Evolutionary conservation across 345 rosid species (phyloP), one percentile per base, ranked within the genome.

Genomic region (Ceriops tagal): DNA sequence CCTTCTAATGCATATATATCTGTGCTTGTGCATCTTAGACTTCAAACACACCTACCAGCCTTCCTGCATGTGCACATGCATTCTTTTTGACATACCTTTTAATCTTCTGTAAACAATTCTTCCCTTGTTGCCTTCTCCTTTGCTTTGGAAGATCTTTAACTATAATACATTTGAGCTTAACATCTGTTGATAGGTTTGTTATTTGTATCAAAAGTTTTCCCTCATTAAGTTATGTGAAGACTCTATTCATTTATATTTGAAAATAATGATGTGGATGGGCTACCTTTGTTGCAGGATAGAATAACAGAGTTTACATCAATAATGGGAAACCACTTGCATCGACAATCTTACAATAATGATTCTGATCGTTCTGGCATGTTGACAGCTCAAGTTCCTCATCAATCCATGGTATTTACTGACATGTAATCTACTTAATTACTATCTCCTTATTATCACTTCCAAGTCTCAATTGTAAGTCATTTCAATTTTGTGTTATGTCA

Each of bases 231-330:
- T 16, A 27, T 10, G 58, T 63, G 24, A 70, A 27, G 52, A 11
- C 53, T 35, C 53, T 53, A 58, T 67, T 27, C 19, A 8, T 6
- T 16, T 49, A 31, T 22, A 16, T 3, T 6, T 71, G 22, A 19
- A 39, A 37, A 34, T 51, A 16, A 60, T 61, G 58, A 32, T 57
- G 19, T 19, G 7, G 22, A 34, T 62, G 43, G 51, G 68, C 65
- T 70, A 67, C 28, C 46, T 65, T 18, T 56, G 46, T 70, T 62
- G 62, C 92, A 91, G 96, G 93, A 91, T 83, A 88, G 83, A 79
- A 84, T 88, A 66, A 78, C 86, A 77, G 92, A 84, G 64, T 46
- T 83, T 58, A 77, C 81, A 39, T 70, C 83, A 53, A 51, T 58
- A 31, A 76, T 37, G 53, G 91, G 80, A 78, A 64, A 73, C 76